Evolutionary conservation across 768 basidiomycete species (phyloP).

Genomic region (Cantharellus cinnabarinus): DNA sequence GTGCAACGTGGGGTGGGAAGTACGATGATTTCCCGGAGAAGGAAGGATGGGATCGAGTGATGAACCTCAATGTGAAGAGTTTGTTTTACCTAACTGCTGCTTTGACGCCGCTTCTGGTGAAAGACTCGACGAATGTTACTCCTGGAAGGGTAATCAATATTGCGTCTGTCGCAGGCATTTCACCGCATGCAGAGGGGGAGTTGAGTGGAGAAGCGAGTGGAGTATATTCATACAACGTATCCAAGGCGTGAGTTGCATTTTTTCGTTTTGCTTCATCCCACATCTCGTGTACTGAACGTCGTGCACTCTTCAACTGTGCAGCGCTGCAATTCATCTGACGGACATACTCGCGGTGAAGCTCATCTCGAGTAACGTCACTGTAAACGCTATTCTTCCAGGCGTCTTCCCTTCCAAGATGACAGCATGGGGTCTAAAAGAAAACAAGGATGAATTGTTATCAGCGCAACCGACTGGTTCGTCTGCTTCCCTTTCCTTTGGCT

Average conservation of each 20-base stretch:
- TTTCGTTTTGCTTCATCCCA: not conserved
- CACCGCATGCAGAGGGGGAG: conserved; percentile 28
- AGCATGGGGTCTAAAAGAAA: conserved; percentile 42
- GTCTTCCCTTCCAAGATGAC: conserved; percentile 79
- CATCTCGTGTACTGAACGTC: not conserved
- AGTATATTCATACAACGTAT: conserved; percentile 25
- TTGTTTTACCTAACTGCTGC: conserved; percentile 7
- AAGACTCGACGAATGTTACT: conserved; percentile 38
- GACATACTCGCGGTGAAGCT: conserved; percentile 51
- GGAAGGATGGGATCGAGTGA: conserved; percentile 58
- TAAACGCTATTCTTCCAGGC: conserved; percentile 70
- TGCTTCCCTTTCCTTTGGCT: no score
- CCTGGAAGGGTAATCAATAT: conserved; percentile 69
- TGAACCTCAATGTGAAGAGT: not conserved
- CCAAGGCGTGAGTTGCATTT: not conserved
- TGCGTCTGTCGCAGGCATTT: conserved; percentile 45
- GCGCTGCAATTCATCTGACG: conserved; percentile 73
- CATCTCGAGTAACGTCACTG: conserved; percentile 52
- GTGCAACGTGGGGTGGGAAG: conserved; percentile 60
- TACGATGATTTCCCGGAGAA: conserved; percentile 55
- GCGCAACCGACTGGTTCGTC: conserved; percentile 42
- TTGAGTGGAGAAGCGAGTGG: conserved; percentile 38
- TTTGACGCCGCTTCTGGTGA: conserved; percentile 39
- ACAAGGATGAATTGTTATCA: conserved; percentile 26
- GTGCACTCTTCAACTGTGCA: not conserved